Evolutionary conservation across 2,329 filamentous ascomycete genomes (phyloP).

Genomic region (Fusarium lyarnte): DNA sequence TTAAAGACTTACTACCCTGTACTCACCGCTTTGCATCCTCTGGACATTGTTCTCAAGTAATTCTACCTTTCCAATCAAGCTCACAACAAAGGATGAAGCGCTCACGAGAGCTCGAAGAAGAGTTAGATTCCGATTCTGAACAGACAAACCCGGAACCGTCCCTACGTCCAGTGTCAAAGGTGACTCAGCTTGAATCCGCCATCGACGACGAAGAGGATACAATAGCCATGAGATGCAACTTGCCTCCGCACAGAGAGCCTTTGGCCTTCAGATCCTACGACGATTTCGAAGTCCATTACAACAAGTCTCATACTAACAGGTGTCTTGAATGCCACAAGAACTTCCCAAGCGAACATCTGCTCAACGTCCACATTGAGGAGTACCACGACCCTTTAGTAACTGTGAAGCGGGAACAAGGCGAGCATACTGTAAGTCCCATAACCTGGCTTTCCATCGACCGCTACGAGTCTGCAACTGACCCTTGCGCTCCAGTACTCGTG

Average conservation of each 20-base stretch:
- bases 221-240: slow-evolving; percentile 76
- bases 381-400: slow-evolving; percentile 85
- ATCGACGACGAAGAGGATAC: slow-evolving; percentile 47
- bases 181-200: slow-evolving; percentile 66
- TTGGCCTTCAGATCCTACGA: slow-evolving; percentile 77
- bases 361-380: slow-evolving; percentile 88
- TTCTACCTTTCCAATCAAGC: slow-evolving; percentile 42
- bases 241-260: slow-evolving; percentile 80
- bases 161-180: slow-evolving; percentile 58
- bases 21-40: slow-evolving; percentile 35
- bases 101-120: slow-evolving; percentile 67
- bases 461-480: slow-evolving; percentile 3
- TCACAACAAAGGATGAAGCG: slow-evolving; percentile 65
- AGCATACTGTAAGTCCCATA: slow-evolving; percentile 76
- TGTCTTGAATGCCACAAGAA: slow-evolving; percentile 88
- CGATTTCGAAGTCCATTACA: slow-evolving; percentile 90
- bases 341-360: slow-evolving; percentile 83
- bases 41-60: slow-evolving; percentile 37
- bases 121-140: slow-evolving; percentile 47
- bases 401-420: slow-evolving; percentile 78
- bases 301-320: slow-evolving; percentile 80
- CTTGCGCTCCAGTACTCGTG: slow-evolving; percentile 74
- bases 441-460: not conserved
- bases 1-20: slow-evolving; percentile 18
- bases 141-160: slow-evolving; percentile 28